A percentile compares a stretch with the other conserved stretches of the same genome.
Conservation (phyloP, 768 basidiomycete species). For the Serendipita sp. region DNA sequence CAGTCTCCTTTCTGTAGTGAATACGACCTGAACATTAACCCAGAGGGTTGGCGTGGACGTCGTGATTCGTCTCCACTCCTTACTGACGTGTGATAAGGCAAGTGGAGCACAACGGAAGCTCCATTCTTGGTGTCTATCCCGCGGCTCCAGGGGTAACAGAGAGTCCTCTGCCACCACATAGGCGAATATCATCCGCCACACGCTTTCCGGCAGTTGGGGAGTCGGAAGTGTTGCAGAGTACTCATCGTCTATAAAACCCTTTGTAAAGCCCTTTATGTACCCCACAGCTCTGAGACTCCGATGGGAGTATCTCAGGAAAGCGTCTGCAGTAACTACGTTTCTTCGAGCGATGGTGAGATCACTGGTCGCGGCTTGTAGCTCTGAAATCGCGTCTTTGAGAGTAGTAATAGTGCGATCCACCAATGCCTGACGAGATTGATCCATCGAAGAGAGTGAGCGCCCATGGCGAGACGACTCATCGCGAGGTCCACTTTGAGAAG, state of each 20-base stretch:
- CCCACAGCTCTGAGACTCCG: background rate
- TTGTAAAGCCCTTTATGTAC: background rate
- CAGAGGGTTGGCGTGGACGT: background rate
- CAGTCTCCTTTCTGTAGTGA: background rate
- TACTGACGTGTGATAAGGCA: background rate
- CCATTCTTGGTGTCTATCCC: background rate
- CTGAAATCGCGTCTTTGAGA: background rate
- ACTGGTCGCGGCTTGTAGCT: background rate
- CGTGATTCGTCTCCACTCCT: background rate
- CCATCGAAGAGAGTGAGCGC: conserved; percentile 2
- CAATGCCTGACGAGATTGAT: background rate
- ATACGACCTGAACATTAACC: background rate
- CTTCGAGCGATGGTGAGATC: background rate
- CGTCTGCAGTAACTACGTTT: background rate
- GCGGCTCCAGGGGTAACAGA: background rate
- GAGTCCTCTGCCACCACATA: background rate
- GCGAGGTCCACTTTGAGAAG: background rate
- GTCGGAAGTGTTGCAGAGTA: background rate
- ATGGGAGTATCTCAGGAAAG: background rate
- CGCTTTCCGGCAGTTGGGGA: background rate
- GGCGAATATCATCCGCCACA: background rate
- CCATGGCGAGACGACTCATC: conserved; percentile 1
- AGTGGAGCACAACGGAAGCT: background rate
- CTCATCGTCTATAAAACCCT: background rate
- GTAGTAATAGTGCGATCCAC: background rate